Evolutionary conservation across 352 stramenopile species (phyloP), one percentile per base, ranked within the genome.

Genomic region (Pythium aristosporum): DNA sequence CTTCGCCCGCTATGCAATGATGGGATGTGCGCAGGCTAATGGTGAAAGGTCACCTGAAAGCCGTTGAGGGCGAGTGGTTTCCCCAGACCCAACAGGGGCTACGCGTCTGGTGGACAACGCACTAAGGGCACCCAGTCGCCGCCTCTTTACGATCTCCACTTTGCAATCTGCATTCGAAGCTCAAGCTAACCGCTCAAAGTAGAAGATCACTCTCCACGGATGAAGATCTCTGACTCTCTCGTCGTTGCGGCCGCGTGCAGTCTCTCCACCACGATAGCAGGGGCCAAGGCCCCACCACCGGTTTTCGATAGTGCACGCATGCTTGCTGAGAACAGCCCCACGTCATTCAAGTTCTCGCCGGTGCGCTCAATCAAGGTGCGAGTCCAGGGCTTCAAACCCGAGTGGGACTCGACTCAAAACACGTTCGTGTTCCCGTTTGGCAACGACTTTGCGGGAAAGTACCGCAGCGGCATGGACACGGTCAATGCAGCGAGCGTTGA

Each of bases 401-500:
- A 71, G n/a, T 87, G 68, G 70, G 63, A 86, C 58, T 42, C 56
- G 15, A 62, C 64, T 5, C 51, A 53, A 9, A 60, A 75, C 13
- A 30, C 65, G 18, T 88, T 66, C 55, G 46, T 82, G 23, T 75
- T 69, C 28, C 76, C 68, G 47, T 79, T 73, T 43, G 71, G 74
- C 63, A 72, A 74, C 13, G 69, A 54, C 16, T 30, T 49, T 63
- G 47, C 47, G 10, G 9, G 37, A 30, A 41, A 59, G 21, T 94
- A 79, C 66, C 58, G 74, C 11, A 80, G 71, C 6, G 74, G 75
- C 5, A 82, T 94, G 68, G 86, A 96, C 67, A 87, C 77, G n/a
- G 85, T 92, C 16, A 96, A 94, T 68, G 86, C 80, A 30, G 87
- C 84, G 3, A 85, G 72, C 0, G 79, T 96, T 10, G 85, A 94